Evolutionary conservation across 2,329 filamentous ascomycete species (phyloP).

Genomic region (Trichophyton rubrum): DNA sequence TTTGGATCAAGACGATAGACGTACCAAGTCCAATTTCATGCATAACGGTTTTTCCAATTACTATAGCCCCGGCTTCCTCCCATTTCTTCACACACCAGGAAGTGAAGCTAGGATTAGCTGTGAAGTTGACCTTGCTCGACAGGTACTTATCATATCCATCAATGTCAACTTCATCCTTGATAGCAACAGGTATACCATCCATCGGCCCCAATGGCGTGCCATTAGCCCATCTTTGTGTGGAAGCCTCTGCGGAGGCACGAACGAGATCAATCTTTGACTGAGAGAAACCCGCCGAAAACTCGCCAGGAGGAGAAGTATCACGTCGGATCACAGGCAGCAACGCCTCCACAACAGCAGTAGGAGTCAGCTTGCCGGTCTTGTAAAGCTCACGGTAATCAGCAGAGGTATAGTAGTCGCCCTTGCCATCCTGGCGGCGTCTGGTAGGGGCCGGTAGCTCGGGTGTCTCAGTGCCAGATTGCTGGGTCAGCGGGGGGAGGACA

Average conservation of each 20-base stretch:
- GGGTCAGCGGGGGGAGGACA: slow-evolving; percentile 36
- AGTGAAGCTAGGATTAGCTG: slow-evolving; percentile 40
- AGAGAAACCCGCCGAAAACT: slow-evolving; percentile 63
- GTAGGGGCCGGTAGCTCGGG: slow-evolving; percentile 20
- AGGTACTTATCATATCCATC: slow-evolving; percentile 56
- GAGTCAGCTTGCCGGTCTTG: slow-evolving; percentile 55
- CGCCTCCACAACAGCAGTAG: slow-evolving; percentile 56
- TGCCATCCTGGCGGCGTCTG: slow-evolving; percentile 23
- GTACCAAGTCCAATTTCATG: slow-evolving; percentile 61
- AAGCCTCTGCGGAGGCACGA: slow-evolving; percentile 56
- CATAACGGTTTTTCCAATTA: slow-evolving; percentile 67
- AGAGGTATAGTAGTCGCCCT: slow-evolving; percentile 49
- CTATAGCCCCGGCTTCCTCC: slow-evolving; percentile 60
- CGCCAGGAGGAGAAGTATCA: slow-evolving; percentile 41
- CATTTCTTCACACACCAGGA: slow-evolving; percentile 60
- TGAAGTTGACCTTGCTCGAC: slow-evolving; percentile 51
- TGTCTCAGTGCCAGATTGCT: slow-evolving; percentile 12
- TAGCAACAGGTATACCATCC: slow-evolving; percentile 69
- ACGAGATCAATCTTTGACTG: slow-evolving; percentile 52
- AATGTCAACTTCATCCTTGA: slow-evolving; percentile 70
- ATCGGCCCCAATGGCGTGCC: slow-evolving; percentile 55
- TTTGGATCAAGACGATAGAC: slow-evolving; percentile 4
- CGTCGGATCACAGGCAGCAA: slow-evolving; percentile 59
- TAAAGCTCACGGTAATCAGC: slow-evolving; percentile 69
- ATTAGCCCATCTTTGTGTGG: slow-evolving; percentile 57